Evolutionary conservation across 192 early-diverging fungal genomes (phyloP), one percentile per base, ranked within the genome.

Genomic region (Coemansia pectinata): DNA sequence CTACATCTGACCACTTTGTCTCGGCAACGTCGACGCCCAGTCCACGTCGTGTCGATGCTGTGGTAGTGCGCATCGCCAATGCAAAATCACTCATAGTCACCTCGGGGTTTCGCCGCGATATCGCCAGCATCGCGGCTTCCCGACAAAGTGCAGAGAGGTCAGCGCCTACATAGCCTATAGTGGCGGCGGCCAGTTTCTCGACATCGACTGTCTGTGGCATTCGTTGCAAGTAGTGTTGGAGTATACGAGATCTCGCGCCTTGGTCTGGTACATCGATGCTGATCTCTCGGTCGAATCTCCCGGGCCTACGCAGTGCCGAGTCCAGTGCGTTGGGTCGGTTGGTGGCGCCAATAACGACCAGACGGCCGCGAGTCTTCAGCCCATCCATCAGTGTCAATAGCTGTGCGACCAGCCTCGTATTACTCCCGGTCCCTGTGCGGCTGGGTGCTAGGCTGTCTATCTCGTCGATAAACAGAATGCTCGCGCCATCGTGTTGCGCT

Each of bases 361-460:
- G 92, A 57, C 96, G 88, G n/a, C 96, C 96, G n/a, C 98, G 88
- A 53, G 91, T 87, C 70, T 97, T 92, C 59, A 98, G 93, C 44
- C 98, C 98, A 62, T 99, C 98, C 98, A 99, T 99, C 77, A 98
- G 95, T 70, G 97, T 99, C 67, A 99, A 78, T 39, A 99, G 86
- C 84, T 98, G 95, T 87, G 98, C 98, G 17, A 99, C 86, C 19
- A 96, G 93, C 47, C 97, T 87, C 71, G 96, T 94, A 73, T 95
- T 93, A 65, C 91, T 88, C 87, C 96, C 59, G 29, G 47, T 31
- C 3, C 41, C 41, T 6, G 42, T 36, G 17, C 41, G 48, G 6
- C 55, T 69, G 1, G 74, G 72, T 12, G 81, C 85, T 19, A 83
- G 59, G 62, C 86, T 74, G 78, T 91, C 92, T 45, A 99, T 88